Conservation (phyloP, 306 rosid species). For the Inga oerstediana region DNA sequence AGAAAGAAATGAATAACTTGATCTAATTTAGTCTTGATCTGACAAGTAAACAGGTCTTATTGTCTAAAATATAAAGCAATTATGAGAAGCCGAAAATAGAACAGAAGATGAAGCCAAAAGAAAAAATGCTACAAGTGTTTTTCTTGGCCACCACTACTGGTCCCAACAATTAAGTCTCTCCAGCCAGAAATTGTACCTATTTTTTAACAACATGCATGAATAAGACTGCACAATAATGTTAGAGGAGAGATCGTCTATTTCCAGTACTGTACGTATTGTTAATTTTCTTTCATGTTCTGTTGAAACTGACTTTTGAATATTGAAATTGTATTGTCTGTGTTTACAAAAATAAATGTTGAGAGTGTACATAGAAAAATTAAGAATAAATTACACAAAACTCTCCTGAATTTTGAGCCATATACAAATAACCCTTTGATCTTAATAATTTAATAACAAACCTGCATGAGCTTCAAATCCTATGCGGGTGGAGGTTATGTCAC, state of each 20-base stretch:
- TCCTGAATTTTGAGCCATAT: too few relatives aligned
- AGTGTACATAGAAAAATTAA: neutral
- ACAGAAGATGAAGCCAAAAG: constrained; percentile 29
- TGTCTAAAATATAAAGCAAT: neutral
- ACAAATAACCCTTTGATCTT: neutral
- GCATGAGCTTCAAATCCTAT: too few relatives aligned
- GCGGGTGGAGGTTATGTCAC: too few relatives aligned
- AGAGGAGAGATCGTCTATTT: constrained; percentile 36
- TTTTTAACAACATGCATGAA: constrained; percentile 23
- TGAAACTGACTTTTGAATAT: constrained; percentile 26
- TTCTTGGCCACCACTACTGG: constrained; percentile 44
- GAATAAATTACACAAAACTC: neutral
- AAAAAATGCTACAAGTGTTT: constrained; percentile 24
- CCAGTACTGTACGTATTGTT: constrained; percentile 24
- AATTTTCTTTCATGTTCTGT: constrained; percentile 22
- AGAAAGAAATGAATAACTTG: neutral
- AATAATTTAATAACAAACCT: neutral
- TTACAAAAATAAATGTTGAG: neutral
- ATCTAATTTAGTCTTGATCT: neutral
- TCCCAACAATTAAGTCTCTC: constrained; percentile 42
- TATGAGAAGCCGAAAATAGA: constrained; percentile 33
- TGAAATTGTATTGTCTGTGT: neutral
- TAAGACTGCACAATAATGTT: constrained; percentile 28
- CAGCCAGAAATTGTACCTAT: constrained; percentile 14
- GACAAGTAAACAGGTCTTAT: neutral